Percentiles rank a stretch among this genome's conserved stretches.
phyloP scores from a whole-genome alignment of 2,329 filamentous ascomycete species.

The Fusarium multiceps region DNA sequence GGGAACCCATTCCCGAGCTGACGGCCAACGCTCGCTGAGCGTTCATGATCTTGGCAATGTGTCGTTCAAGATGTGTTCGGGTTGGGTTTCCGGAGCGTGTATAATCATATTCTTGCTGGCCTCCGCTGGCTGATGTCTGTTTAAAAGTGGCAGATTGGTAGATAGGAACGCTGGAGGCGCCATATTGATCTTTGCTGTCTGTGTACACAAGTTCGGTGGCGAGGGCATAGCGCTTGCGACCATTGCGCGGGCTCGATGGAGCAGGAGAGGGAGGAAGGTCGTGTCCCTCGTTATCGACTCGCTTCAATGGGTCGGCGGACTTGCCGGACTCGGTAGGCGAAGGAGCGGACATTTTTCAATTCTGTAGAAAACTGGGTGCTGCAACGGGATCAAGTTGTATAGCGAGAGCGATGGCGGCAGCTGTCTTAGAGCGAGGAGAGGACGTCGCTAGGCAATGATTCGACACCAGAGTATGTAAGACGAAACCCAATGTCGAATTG shows the following conservation, averaged over 20 bases:
- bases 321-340: slow-evolving; percentile 48
- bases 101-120: slow-evolving; percentile 93
- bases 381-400: not conserved
- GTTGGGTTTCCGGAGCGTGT: slow-evolving; percentile 98
- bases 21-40: slow-evolving; percentile 91
- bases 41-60: slow-evolving; percentile 99
- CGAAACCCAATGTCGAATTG: slow-evolving; percentile 1
- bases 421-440: slow-evolving; percentile 1
- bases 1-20: slow-evolving; percentile 94
- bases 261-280: slow-evolving; percentile 91
- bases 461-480: not conserved
- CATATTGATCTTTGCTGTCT: slow-evolving; percentile 96
- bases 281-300: slow-evolving; percentile 84
- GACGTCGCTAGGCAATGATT: not conserved
- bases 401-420: slow-evolving; percentile 8
- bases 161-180: slow-evolving; percentile 94
- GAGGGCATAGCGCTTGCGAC: slow-evolving; percentile 85
- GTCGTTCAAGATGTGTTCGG: slow-evolving; percentile 92
- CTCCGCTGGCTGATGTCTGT: slow-evolving; percentile 82
- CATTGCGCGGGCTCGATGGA: slow-evolving; percentile 87
- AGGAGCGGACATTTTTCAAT: slow-evolving; percentile 39
- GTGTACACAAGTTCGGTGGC: slow-evolving; percentile 98
- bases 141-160: slow-evolving; percentile 99
- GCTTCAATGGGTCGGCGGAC: slow-evolving; percentile 58
- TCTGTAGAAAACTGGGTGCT: not conserved